These are phyloP conservation scores for Ilex aquifolium DNA, from an alignment of 257 asterid genomes.

Conservation along the genomic window DNA sequence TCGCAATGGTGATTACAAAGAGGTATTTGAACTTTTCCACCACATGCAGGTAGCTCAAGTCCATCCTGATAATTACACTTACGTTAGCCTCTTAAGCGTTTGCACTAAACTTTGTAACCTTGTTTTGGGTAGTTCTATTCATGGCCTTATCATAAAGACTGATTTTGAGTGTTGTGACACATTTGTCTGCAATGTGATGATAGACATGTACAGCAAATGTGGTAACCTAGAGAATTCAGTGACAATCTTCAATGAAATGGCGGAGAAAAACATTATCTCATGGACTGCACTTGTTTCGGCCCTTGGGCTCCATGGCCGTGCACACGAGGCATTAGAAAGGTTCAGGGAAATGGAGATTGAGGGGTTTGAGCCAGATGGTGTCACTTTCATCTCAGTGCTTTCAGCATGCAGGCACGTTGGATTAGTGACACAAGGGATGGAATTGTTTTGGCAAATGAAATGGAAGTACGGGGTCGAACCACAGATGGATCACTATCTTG, in stretches of 20 bases:
- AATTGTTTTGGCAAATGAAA: slow-evolving; percentile 51
- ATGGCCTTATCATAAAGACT: slow-evolving; percentile 46
- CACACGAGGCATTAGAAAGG: slow-evolving; percentile 48
- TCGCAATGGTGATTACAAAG: slow-evolving; percentile 61
- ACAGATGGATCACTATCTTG: slow-evolving; percentile 63
- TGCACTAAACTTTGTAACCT: slow-evolving; percentile 63
- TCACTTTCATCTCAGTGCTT: slow-evolving; percentile 50
- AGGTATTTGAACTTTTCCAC: slow-evolving; percentile 60
- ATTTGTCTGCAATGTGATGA: slow-evolving; percentile 55
- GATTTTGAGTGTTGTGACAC: slow-evolving; percentile 45
- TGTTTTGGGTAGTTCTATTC: slow-evolving; percentile 75
- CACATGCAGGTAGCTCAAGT: slow-evolving; percentile 52
- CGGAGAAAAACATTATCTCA: slow-evolving; percentile 42
- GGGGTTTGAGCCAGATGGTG: slow-evolving; percentile 61
- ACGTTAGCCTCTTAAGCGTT: slow-evolving; percentile 63
- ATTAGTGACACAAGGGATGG: slow-evolving; percentile 64
- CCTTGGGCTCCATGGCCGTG: slow-evolving; percentile 67
- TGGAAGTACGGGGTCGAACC: slow-evolving; percentile 53
- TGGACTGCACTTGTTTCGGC: slow-evolving; percentile 71
- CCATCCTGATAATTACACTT: slow-evolving; percentile 66
- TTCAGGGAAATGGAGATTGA: slow-evolving; percentile 52
- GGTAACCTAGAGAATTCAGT: slow-evolving; percentile 49
- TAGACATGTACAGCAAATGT: slow-evolving; percentile 89
- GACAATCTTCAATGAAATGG: slow-evolving; percentile 51
- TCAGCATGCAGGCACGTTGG: slow-evolving; percentile 89